Base-by-base conservation (phyloP, 139 green algal species). In the Picochlorum sp. region DNA sequence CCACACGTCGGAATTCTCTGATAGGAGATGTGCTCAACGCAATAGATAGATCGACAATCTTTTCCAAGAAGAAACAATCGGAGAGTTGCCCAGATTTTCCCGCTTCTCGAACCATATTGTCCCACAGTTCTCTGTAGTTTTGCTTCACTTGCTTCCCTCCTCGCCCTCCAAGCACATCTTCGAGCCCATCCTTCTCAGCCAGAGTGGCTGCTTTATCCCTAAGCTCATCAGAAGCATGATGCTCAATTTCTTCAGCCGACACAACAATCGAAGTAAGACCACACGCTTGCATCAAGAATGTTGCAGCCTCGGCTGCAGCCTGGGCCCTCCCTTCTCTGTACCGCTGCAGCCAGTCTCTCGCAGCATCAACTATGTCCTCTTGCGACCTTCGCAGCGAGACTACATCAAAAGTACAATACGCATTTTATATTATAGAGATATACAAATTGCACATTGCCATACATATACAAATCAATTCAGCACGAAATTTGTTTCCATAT, bases 11-110 rank as follows among this genome's bases (percentile, higher is more conserved):
- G 45, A 89, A 85, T 24, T 63, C 50, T 12, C 78, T 76, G 18
- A 88, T 69, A 37, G 72, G 57, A 28, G 82, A 79, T 74, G 74
- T 78, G 67, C 52, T 85, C n/a, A 91, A 59, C 4, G 72, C 75
- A 8, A 74, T 81, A 22, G 79, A 37, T 31, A 86, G 49, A 49
- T 67, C 51, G 16, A 44, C 44, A 6, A 87, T 37, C 44, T 69
- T 74, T 54, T 88, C 80, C 49, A 84, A 62, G 44, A 85, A 31
- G 49, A 69, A 76, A 22, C 71, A 67, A 63, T 85, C 80, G 25
- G 65, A 71, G 68, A 90, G 62, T 12, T 64, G 26, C 16, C 76
- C 81, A 25, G 36, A 35, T 7, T 39, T 51, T 7, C 61, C 33
- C n/a, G 47, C 33, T 33, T 75, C 64, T 0, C 63, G 40, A 20